phyloP scores from a whole-genome alignment of 768 basidiomycete species.

The Agaricus sinodeliciosus region DNA sequence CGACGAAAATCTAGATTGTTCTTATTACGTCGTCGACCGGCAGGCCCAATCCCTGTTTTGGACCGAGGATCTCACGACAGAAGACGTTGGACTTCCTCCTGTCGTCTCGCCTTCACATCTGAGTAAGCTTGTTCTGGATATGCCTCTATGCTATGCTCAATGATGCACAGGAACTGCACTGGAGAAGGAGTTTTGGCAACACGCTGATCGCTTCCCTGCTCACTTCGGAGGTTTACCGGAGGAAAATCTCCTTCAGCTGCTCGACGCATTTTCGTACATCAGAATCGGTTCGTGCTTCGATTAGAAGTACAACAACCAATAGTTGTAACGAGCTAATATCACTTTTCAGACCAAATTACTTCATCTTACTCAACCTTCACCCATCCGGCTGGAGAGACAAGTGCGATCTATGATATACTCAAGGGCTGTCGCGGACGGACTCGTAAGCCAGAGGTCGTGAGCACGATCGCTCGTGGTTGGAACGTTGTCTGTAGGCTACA shows the following conservation, averaged over 20 bases:
- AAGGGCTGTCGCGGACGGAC: conserved; percentile 30
- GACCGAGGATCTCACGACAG: conserved; percentile 39
- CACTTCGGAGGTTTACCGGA: conserved; percentile 29
- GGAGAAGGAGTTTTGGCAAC: conserved; percentile 53
- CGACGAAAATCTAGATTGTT: conserved; percentile 34
- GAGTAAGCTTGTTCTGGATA: conserved; percentile 27
- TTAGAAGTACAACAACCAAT: background rate
- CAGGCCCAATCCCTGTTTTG: conserved; percentile 41
- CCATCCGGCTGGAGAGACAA: conserved; percentile 40
- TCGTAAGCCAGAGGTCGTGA: conserved; percentile 36
- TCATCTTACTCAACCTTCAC: conserved; percentile 57
- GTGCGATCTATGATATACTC: conserved; percentile 41
- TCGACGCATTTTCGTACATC: conserved; percentile 48
- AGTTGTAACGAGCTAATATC: conserved; percentile 7
- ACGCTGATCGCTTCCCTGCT: conserved; percentile 44
- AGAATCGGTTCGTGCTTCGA: conserved; percentile 37
- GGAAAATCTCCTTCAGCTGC: conserved; percentile 38
- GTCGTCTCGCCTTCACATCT: conserved; percentile 47
- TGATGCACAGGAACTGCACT: conserved; percentile 34
- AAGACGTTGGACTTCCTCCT: conserved; percentile 35
- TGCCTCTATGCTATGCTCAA: background rate
- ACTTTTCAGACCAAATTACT: conserved; percentile 47
- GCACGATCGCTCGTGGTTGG: conserved; percentile 45
- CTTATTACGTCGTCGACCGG: conserved; percentile 55
- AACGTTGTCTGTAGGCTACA: conserved; percentile 34